Evolutionary conservation across 176 grass and related monocot species (phyloP).

Genomic region (Carex parvula): DNA sequence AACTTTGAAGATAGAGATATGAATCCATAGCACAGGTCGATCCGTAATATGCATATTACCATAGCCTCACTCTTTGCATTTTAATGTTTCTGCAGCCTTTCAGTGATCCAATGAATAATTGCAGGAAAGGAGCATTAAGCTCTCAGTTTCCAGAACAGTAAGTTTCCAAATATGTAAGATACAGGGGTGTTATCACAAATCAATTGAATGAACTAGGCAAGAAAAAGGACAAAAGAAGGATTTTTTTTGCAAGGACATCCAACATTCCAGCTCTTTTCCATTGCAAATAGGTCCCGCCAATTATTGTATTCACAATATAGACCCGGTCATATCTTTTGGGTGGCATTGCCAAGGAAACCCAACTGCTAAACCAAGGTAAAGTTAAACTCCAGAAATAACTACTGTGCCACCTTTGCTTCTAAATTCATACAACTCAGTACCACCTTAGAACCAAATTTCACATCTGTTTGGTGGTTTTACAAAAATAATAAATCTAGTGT

Average conservation of each 20-base stretch:
- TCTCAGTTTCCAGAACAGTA: neutral
- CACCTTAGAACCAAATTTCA: neutral
- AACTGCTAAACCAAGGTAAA: slow-evolving; percentile 4
- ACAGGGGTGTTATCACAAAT: neutral
- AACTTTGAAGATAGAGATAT: too few species aligned
- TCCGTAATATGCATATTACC: too few species aligned
- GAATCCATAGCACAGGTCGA: too few species aligned
- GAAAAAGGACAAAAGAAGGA: neutral
- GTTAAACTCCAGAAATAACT: neutral
- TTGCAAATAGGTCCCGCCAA: neutral
- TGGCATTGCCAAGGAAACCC: neutral
- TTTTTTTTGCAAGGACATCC: neutral
- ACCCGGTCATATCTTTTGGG: neutral
- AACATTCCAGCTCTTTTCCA: neutral
- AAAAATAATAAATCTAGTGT: neutral
- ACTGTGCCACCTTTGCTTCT: neutral
- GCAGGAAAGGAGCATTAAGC: neutral
- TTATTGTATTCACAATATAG: neutral
- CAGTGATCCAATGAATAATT: neutral
- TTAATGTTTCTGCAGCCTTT: neutral
- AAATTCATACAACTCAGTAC: neutral
- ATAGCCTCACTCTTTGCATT: neutral
- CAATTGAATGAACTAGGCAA: neutral
- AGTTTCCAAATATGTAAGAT: neutral
- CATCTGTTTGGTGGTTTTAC: neutral